phyloP scores from a whole-genome alignment of 2,329 filamentous ascomycete genomes.

The Fusarium nematophilum region DNA sequence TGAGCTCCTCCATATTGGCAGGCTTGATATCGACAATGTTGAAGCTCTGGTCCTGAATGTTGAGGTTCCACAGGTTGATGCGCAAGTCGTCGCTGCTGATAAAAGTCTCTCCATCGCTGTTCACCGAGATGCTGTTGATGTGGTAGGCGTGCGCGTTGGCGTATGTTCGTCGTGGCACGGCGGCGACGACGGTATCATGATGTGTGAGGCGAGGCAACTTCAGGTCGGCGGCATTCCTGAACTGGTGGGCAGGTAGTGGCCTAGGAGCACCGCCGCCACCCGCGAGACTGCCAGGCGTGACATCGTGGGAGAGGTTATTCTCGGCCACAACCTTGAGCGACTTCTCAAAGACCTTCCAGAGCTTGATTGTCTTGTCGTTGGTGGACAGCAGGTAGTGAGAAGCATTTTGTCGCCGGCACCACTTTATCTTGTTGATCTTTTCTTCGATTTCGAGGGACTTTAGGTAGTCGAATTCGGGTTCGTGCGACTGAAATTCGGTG shows the following conservation, averaged over 20 bases:
- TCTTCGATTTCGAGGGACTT: slow-evolving; percentile 99
- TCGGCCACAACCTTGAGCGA: slow-evolving; percentile 98
- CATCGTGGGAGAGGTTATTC: slow-evolving; percentile 96
- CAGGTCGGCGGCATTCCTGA: slow-evolving; percentile 83
- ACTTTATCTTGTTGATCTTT: slow-evolving; percentile 99
- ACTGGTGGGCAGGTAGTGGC: slow-evolving; percentile 74
- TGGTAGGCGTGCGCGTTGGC: slow-evolving; percentile 99
- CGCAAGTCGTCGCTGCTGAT: slow-evolving; percentile 98
- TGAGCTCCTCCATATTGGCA: slow-evolving; percentile 99
- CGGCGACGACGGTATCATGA: slow-evolving; percentile 97
- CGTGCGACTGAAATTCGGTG: slow-evolving; percentile 99
- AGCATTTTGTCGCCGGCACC: slow-evolving; percentile 97
- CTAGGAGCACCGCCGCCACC: slow-evolving; percentile 84
- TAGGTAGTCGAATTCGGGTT: slow-evolving; percentile 98
- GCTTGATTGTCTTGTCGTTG: slow-evolving; percentile 99
- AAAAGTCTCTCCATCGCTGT: slow-evolving; percentile 99
- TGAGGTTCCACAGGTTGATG: slow-evolving; percentile 99
- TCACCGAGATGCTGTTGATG: slow-evolving; percentile 99
- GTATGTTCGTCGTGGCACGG: slow-evolving; percentile 94
- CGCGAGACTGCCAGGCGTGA: slow-evolving; percentile 79
- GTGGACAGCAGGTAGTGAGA: slow-evolving; percentile 98
- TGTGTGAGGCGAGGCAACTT: slow-evolving; percentile 97
- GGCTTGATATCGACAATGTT: slow-evolving; percentile 99
- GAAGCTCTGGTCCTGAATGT: slow-evolving; percentile 99
- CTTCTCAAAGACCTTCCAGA: slow-evolving; percentile 99